These are phyloP conservation scores for Lactarius psammicola DNA, from an alignment of 768 basidiomycete species.

Conservation along the genomic window DNA sequence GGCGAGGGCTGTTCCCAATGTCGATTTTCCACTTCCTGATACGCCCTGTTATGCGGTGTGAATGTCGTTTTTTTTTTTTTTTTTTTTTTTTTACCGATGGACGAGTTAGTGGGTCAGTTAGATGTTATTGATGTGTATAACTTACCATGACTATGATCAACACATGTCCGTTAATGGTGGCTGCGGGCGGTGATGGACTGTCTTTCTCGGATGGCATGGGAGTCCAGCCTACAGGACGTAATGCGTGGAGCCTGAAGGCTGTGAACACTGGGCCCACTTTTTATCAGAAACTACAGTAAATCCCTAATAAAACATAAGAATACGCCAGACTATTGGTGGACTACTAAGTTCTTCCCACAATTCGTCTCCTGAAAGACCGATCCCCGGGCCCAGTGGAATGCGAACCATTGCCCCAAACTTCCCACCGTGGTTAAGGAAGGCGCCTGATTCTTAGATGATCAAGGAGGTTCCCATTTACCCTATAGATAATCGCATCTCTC, in stretches of 20 bases:
- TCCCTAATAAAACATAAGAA: too few relatives aligned
- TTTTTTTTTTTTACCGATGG: neutral
- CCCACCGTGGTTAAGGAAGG: too few relatives aligned
- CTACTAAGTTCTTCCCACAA: too few relatives aligned
- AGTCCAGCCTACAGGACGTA: neutral
- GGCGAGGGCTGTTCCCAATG: slow-evolving; percentile 65
- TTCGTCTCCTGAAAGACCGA: too few relatives aligned
- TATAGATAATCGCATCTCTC: too few relatives aligned
- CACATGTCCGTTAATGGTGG: neutral
- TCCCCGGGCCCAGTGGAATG: too few relatives aligned
- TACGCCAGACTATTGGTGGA: too few relatives aligned
- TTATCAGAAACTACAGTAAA: too few relatives aligned
- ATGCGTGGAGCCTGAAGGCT: neutral
- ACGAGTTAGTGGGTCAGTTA: neutral
- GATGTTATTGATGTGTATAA: neutral
- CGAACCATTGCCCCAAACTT: too few relatives aligned
- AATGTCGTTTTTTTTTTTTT: neutral
- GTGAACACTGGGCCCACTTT: neutral
- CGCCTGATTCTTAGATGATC: too few relatives aligned
- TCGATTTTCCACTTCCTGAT: slow-evolving; percentile 71
- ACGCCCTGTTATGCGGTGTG: slow-evolving; percentile 52
- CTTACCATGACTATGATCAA: slow-evolving; percentile 20
- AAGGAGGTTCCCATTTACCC: too few relatives aligned
- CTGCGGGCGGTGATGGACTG: neutral
- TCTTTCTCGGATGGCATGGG: neutral